These are phyloP conservation scores for Saccharomycopsis sp. DNA, from an alignment of 805 yeast species.

Conservation along the genomic window DNA sequence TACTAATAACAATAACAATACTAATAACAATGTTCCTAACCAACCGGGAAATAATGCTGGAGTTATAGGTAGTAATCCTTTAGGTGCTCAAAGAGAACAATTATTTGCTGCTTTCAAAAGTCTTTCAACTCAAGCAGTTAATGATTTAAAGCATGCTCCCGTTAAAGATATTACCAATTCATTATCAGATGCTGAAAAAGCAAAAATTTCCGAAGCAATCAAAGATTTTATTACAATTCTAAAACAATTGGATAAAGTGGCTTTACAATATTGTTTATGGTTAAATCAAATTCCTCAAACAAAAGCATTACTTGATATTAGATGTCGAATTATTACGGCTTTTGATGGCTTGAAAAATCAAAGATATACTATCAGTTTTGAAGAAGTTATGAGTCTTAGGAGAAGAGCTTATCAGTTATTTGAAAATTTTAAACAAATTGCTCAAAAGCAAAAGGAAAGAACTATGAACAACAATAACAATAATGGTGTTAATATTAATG, in stretches of 20 bases:
- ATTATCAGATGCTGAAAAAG: conserved; percentile 6
- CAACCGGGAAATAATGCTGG: not conserved
- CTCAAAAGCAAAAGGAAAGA: too few relatives aligned
- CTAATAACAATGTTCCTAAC: conserved; percentile 1
- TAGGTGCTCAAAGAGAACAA: not conserved
- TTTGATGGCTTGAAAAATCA: too few relatives aligned
- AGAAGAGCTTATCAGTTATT: too few relatives aligned
- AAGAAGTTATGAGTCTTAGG: too few relatives aligned
- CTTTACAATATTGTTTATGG: conserved; percentile 11
- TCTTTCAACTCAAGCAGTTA: conserved; percentile 1
- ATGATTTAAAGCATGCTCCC: conserved; percentile 6
- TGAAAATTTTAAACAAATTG: too few relatives aligned
- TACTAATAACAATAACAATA: too few relatives aligned
- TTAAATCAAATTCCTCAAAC: too few relatives aligned
- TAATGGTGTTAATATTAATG: too few relatives aligned
- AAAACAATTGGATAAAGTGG: conserved; percentile 9
- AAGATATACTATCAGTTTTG: too few relatives aligned
- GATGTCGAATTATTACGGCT: too few relatives aligned
- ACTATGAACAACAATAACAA: too few relatives aligned
- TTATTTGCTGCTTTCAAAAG: conserved; percentile 1
- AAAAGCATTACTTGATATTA: not conserved
- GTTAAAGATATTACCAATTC: conserved; percentile 9
- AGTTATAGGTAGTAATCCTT: too few relatives aligned
- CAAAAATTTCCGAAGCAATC: conserved; percentile 4
- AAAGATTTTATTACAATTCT: conserved; percentile 5